Evolutionary conservation across 768 basidiomycete genomes (phyloP), one percentile per base, ranked within the genome.

Genomic region (Solioccasus polychromus): DNA sequence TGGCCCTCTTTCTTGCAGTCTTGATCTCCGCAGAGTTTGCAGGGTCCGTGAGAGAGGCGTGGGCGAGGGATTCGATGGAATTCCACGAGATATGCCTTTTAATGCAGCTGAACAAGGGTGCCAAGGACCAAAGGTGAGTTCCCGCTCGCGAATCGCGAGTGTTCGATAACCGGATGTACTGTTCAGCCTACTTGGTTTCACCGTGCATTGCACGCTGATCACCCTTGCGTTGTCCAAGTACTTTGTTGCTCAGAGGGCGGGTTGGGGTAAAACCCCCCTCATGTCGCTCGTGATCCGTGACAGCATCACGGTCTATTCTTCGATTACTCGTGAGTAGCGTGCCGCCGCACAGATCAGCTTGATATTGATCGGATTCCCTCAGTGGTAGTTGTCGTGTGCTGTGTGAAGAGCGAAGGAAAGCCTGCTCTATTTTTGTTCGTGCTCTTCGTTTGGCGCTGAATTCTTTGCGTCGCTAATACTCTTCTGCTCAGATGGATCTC

Each of bases 211-310:
- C 29, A 32, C 30, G 5, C 32, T 59, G 9, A 31, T 57, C 10
- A 14, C 38, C 40, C 22, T 59, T 39, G 58, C 55, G 2, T 24
- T 45, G 31, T 42, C 47, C 50, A 60, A 61, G 48, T 61, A 60
- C 37, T 38, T 35, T 19, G 14, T 39, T 3, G 46, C 46, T 26
- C 35, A 39, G 25, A 60, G 42, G 42, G 45, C 45, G 10, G 58
- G 54, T 7, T 45, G 47, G 47, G 50, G 50, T 4, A 58, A 46
- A 18, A 45, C 52, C 1, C 59, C 59, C 4, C 53, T 60, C 8
- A 40, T 58, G 20, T 55, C 46, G 8, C 52, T 61, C 17, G 31
- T 60, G 18, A 34, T 59, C 37, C 57, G 52, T 25, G 52, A 59
- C 25, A 31, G 46, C 22, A 45, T 46, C 28, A 46, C n/a, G 25